Conservation (phyloP, 495 filamentous ascomycete species). For the Penicillium ochrochloron region DNA sequence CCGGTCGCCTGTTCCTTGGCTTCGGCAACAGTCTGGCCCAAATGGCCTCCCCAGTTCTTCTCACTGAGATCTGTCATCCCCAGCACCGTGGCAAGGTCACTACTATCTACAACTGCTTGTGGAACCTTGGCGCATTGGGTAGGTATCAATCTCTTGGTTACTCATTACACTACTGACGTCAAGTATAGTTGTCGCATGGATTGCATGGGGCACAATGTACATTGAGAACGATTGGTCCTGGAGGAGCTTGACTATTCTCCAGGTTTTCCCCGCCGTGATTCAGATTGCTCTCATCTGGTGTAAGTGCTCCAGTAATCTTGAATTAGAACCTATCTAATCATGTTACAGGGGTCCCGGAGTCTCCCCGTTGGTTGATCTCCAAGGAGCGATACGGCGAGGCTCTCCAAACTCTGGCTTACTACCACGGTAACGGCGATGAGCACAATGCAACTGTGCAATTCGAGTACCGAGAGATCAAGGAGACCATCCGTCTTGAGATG, state of each 20-base stretch:
- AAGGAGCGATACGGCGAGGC: constrained; percentile 43
- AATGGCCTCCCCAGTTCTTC: constrained; percentile 62
- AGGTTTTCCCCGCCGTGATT: constrained; percentile 34
- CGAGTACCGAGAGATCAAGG: constrained; percentile 38
- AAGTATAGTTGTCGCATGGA: constrained; percentile 23
- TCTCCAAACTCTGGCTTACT: constrained; percentile 33
- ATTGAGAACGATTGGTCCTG: constrained; percentile 51
- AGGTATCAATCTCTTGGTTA: neutral
- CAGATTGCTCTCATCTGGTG: constrained; percentile 48
- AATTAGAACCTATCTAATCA: constrained; percentile 5
- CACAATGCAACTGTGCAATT: constrained; percentile 27
- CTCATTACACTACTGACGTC: constrained; percentile 5
- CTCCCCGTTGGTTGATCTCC: constrained; percentile 49
- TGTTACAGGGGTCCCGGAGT: constrained; percentile 42
- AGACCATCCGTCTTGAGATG: constrained; percentile 34
- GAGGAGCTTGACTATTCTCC: constrained; percentile 46
- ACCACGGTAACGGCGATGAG: constrained; percentile 37
- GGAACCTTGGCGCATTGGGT: constrained; percentile 62
- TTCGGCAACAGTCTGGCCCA: constrained; percentile 66
- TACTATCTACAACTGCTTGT: constrained; percentile 65
- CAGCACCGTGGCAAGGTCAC: constrained; percentile 67
- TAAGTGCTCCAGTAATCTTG: constrained; percentile 11
- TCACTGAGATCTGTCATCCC: constrained; percentile 66
- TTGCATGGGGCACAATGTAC: constrained; percentile 30
- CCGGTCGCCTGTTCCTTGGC: constrained; percentile 53